Percentiles rank a stretch among this genome's conserved stretches.
Conservation (phyloP, 148 eudicot species). For the Camellia granthamiana region DNA sequence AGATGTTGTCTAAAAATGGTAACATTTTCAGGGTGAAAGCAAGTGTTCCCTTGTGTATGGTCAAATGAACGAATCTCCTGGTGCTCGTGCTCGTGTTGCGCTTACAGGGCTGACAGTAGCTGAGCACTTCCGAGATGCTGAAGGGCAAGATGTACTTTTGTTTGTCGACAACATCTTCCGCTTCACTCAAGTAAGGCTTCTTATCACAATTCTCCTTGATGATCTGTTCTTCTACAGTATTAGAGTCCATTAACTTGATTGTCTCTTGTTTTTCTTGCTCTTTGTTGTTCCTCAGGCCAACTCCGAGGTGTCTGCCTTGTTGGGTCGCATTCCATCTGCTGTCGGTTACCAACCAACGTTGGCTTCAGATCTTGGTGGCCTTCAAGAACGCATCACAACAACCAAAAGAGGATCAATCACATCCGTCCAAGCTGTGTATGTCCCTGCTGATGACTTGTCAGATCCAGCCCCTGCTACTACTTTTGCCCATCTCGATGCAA, state of each 20-base stretch:
- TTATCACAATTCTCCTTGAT: not conserved
- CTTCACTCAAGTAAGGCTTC: conserved; percentile 51
- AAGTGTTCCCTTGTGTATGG: conserved; percentile 74
- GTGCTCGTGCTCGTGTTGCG: conserved; percentile 79
- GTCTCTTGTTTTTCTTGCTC: not conserved
- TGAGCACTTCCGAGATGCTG: conserved; percentile 15
- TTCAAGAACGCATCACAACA: conserved; percentile 32
- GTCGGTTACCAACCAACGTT: conserved; percentile 34
- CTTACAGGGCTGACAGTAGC: conserved; percentile 72
- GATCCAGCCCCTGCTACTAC: conserved; percentile 33
- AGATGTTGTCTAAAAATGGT: not conserved
- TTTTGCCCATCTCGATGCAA: conserved; percentile 25
- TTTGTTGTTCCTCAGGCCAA: conserved; percentile 38
- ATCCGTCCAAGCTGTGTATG: conserved; percentile 31
- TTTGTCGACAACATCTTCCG: conserved; percentile 76
- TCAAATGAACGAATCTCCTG: conserved; percentile 78
- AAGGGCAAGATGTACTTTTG: conserved; percentile 71
- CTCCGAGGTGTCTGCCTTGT: conserved; percentile 39
- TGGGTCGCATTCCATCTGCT: conserved; percentile 28
- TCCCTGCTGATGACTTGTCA: conserved; percentile 29
- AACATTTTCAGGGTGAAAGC: conserved; percentile 44
- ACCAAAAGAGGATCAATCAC: conserved; percentile 32
- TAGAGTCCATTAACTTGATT: conserved; percentile 6
- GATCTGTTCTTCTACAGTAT: not conserved
- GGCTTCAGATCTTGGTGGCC: conserved; percentile 26